Conservation (phyloP, 2,329 filamentous ascomycete species). For the Fusarium irregulare region DNA sequence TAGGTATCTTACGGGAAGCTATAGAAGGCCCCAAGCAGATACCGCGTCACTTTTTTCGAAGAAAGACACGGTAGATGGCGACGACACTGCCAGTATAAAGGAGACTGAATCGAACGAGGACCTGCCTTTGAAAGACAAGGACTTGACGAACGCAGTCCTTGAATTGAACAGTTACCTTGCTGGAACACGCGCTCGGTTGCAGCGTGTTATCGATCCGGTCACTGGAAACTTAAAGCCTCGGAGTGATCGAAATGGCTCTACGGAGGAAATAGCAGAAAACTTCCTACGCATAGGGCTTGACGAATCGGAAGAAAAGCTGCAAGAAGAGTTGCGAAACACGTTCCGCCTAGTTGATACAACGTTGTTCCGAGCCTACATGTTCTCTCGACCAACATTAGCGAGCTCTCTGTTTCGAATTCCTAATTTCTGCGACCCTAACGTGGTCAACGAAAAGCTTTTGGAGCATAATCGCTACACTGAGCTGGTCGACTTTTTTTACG, state of each 20-base stretch:
- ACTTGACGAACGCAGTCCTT: constrained; percentile 82
- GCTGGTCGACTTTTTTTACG: constrained; percentile 96
- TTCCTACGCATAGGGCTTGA: constrained; percentile 61
- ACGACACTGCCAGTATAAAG: constrained; percentile 66
- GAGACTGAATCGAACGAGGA: constrained; percentile 60
- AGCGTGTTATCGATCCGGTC: constrained; percentile 70
- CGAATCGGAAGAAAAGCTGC: constrained; percentile 70
- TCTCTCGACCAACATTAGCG: constrained; percentile 84
- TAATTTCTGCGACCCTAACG: constrained; percentile 96
- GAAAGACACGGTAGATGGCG: constrained; percentile 61
- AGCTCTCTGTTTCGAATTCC: constrained; percentile 92
- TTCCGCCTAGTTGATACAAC: constrained; percentile 93
- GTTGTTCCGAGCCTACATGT: constrained; percentile 95
- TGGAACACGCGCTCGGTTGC: constrained; percentile 77
- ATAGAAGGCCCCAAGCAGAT: constrained; percentile 62
- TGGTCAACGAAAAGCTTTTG: constrained; percentile 92
- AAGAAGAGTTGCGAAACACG: constrained; percentile 77
- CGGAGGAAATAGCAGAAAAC: constrained; percentile 65
- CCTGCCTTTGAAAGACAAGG: constrained; percentile 77
- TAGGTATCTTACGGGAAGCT: constrained; percentile 62
- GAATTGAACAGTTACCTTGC: constrained; percentile 90
- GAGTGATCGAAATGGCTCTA: constrained; percentile 56
- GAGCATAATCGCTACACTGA: constrained; percentile 91
- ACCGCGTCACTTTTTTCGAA: constrained; percentile 71
- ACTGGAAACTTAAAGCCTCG: constrained; percentile 70